Evolutionary conservation across 2,329 filamentous ascomycete species (phyloP), one percentile per base, ranked within the genome.

Genomic region (Gaeumannomyces sp.): DNA sequence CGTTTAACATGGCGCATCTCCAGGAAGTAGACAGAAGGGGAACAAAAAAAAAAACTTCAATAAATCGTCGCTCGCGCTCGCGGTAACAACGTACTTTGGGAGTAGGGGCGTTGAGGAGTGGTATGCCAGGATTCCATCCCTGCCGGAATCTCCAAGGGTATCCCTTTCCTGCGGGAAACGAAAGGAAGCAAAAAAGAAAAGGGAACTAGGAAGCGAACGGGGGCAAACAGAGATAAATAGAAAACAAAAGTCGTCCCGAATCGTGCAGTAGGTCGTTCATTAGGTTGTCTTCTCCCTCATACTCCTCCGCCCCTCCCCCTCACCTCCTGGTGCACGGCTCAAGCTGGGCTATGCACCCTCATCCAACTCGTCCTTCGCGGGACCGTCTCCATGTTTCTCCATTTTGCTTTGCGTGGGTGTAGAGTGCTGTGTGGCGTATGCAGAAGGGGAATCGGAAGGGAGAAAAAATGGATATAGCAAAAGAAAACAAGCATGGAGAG

Each of bases 381-480:
- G 22, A 25, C 45, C 45, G 45, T 25, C 45, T 53, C 45, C 45
- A n/a, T 53, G 22, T 10, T 53, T 53, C 45, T 53, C 25, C n/a
- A 19, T 5, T 53, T n/a, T 22, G 13, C 11, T 22, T 27, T 29
- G 28, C 16, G 25, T 58, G n/a, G 11, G 13, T 58, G n/a, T 31
- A 29, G 16, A 13, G 57, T 31, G 29, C 27, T 28, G 25, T 53
- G 45, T 22, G 22, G 19, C 4, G n/a, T 11, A 14, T 53, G 22
- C 1, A n/a, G 45, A n/a, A 22, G 45, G 45, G 19, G 8, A 50
- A 6, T 22, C 4, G 22, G 45, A 14, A 19, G 22, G 2, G 4
- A 61, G 29, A 60, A 63, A 61, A 67, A 70, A 62, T 64, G 35
- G 31, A 60, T 45, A 64, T 35, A 60, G 59, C 61, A 33, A 64